These are phyloP conservation scores for Leishmania aethiopica DNA, from an alignment of 208 protist genomes.

Conservation along the genomic window DNA sequence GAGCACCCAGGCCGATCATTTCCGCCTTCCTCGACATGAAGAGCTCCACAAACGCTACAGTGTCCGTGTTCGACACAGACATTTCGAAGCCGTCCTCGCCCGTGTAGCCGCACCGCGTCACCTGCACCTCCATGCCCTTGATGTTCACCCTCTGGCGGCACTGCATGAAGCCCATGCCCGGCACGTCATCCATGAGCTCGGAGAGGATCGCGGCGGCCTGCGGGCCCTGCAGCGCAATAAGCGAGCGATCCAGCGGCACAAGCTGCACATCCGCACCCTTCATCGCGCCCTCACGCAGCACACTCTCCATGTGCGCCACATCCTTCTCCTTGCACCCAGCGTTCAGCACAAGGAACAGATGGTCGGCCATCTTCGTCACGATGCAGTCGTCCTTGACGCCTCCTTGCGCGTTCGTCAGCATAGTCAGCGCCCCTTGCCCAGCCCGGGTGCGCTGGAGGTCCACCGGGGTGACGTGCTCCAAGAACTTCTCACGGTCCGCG, in stretches of 20 bases:
- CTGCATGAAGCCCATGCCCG: slow-evolving; percentile 87
- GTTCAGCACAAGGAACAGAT: slow-evolving; percentile 96
- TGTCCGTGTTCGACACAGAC: slow-evolving; percentile 48
- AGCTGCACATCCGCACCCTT: slow-evolving; percentile 82
- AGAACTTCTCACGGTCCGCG: slow-evolving; percentile 90
- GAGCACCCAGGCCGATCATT: slow-evolving; percentile 93
- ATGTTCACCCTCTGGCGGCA: slow-evolving; percentile 46
- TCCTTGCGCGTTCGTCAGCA: slow-evolving; percentile 94
- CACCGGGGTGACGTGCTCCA: slow-evolving; percentile 91
- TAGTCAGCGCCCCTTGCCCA: slow-evolving; percentile 71
- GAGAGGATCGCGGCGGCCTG: slow-evolving; percentile 63
- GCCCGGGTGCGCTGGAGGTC: slow-evolving; percentile 65
- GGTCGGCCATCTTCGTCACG: slow-evolving; percentile 87
- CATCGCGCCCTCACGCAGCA: slow-evolving; percentile 40
- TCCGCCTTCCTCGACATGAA: slow-evolving; percentile 56
- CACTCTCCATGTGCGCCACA: slow-evolving; percentile 74
- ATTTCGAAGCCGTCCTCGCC: slow-evolving; percentile 99
- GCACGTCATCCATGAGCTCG: slow-evolving; percentile 33
- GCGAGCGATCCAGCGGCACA: slow-evolving; percentile 67
- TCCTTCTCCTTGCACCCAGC: slow-evolving; percentile 96
- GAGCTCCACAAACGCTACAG: slow-evolving; percentile 51
- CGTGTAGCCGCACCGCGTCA: slow-evolving; percentile 97
- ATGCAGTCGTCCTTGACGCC: slow-evolving; percentile 97
- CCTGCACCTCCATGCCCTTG: slow-evolving; percentile 45
- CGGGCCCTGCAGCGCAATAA: slow-evolving; percentile 96